These are phyloP conservation scores for Epichloe amarillans DNA, from an alignment of 2,329 filamentous ascomycete species.

Conservation along the genomic window DNA sequence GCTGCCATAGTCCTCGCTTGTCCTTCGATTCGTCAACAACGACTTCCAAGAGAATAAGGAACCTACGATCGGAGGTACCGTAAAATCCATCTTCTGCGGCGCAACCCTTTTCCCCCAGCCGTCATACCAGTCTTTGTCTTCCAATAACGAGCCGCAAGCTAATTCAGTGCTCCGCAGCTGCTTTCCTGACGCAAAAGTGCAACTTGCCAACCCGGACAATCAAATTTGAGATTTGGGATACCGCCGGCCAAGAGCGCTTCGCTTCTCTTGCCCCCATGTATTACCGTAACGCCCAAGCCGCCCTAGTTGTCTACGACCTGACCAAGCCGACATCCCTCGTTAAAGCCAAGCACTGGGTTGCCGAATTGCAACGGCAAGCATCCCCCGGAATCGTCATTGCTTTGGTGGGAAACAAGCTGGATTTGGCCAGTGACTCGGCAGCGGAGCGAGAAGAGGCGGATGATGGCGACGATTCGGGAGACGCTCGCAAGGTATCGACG, in stretches of 20 bases:
- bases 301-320: conserved; percentile 95
- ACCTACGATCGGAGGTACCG: conserved; percentile 89
- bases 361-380: conserved; percentile 90
- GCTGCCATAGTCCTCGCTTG: conserved; percentile 67
- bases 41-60: conserved; percentile 99
- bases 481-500: conserved; percentile 80
- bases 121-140: not conserved
- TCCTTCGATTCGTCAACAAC: conserved; percentile 97
- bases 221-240: conserved; percentile 97
- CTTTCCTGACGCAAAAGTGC: conserved; percentile 98
- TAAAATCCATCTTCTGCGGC: conserved; percentile 2
- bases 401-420: conserved; percentile 91
- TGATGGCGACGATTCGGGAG: conserved; percentile 49
- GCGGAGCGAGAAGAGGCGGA: conserved; percentile 35
- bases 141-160: not conserved
- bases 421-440: conserved; percentile 57
- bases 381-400: conserved; percentile 90
- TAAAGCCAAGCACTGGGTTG: conserved; percentile 98
- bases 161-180: conserved; percentile 42
- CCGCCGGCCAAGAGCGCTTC: conserved; percentile 93
- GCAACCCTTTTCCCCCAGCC: not conserved
- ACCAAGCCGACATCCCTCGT: conserved; percentile 90
- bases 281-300: conserved; percentile 96
- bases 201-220: conserved; percentile 85
- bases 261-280: conserved; percentile 97